A percentile compares a stretch with the other conserved stretches of the same genome.
Evolutionary conservation across 495 filamentous ascomycete species (phyloP).

Genomic region (Rhypophila decipiens): DNA sequence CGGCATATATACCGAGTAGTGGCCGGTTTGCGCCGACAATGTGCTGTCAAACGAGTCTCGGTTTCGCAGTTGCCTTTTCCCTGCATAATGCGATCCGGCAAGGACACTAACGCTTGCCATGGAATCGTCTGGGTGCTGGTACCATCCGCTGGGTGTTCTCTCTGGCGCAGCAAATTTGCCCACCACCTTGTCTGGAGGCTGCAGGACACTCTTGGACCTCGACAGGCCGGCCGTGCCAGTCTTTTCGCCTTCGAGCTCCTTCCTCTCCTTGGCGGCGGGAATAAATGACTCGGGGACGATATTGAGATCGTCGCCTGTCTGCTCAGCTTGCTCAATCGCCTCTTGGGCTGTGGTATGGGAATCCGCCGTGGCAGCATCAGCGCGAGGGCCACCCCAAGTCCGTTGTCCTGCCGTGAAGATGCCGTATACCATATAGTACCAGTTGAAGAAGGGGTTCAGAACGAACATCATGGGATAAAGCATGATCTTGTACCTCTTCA

Average conservation of each 20-base stretch:
- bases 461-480: slow-evolving; percentile 95
- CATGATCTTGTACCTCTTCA: slow-evolving; percentile 88
- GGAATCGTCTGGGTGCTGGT: slow-evolving; percentile 57
- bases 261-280: slow-evolving; percentile 50
- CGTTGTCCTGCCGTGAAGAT: slow-evolving; percentile 90
- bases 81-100: slow-evolving; percentile 17
- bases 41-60: slow-evolving; percentile 68
- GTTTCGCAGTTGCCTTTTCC: slow-evolving; percentile 43
- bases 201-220: slow-evolving; percentile 47
- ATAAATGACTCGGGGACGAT: slow-evolving; percentile 88
- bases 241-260: slow-evolving; percentile 24
- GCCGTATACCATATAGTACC: slow-evolving; percentile 89
- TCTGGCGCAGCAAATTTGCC: slow-evolving; percentile 63
- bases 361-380: slow-evolving; percentile 84
- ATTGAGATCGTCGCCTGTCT: slow-evolving; percentile 83
- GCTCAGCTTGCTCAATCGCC: slow-evolving; percentile 73
- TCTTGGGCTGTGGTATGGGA: slow-evolving; percentile 71
- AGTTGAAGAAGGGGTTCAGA: slow-evolving; percentile 96
- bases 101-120: slow-evolving; percentile 41
- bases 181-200: slow-evolving; percentile 66
- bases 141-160: slow-evolving; percentile 54
- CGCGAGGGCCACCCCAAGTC: slow-evolving; percentile 93
- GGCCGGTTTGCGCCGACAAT: slow-evolving; percentile 52
- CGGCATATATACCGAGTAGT: slow-evolving; percentile 64
- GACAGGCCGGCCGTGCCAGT: slow-evolving; percentile 31